These are phyloP conservation scores for Mucor saturninus DNA, from an alignment of 371 early-diverging fungal species.

Conservation along the genomic window DNA sequence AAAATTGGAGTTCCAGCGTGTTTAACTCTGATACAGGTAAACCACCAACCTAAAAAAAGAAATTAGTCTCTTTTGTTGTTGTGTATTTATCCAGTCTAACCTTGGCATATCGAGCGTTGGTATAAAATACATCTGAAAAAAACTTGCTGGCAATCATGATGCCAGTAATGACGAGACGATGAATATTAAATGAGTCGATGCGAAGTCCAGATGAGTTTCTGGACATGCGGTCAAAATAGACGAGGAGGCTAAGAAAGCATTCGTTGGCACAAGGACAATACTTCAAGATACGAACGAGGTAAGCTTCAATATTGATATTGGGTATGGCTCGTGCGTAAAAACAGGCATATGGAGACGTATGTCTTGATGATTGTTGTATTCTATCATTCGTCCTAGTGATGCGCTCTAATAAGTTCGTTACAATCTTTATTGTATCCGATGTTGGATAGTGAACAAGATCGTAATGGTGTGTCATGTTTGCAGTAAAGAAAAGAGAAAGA, in stretches of 20 bases:
- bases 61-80: slow-evolving; percentile 24
- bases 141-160: slow-evolving; percentile 82
- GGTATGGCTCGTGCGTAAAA: slow-evolving; percentile 77
- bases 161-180: slow-evolving; percentile 81
- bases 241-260: slow-evolving; percentile 74
- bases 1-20: slow-evolving; percentile 85
- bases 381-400: slow-evolving; percentile 53
- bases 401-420: slow-evolving; percentile 43
- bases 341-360: slow-evolving; percentile 28
- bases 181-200: slow-evolving; percentile 83
- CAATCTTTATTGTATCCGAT: slow-evolving; percentile 47
- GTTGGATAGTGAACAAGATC: slow-evolving; percentile 49
- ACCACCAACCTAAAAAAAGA: slow-evolving; percentile 83
- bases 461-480: slow-evolving; percentile 23
- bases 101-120: slow-evolving; percentile 84
- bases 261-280: slow-evolving; percentile 81
- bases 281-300: slow-evolving; percentile 69
- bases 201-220: slow-evolving; percentile 54
- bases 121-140: slow-evolving; percentile 85
- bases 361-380: slow-evolving; percentile 18
- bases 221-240: slow-evolving; percentile 79
- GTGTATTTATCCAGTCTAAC: slow-evolving; percentile 28
- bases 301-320: slow-evolving; percentile 67
- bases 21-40: slow-evolving; percentile 90
- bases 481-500: slow-evolving; percentile 3